Evolutionary conservation across 352 stramenopile genomes (phyloP).

Genomic region (Phytophthora rubi): DNA sequence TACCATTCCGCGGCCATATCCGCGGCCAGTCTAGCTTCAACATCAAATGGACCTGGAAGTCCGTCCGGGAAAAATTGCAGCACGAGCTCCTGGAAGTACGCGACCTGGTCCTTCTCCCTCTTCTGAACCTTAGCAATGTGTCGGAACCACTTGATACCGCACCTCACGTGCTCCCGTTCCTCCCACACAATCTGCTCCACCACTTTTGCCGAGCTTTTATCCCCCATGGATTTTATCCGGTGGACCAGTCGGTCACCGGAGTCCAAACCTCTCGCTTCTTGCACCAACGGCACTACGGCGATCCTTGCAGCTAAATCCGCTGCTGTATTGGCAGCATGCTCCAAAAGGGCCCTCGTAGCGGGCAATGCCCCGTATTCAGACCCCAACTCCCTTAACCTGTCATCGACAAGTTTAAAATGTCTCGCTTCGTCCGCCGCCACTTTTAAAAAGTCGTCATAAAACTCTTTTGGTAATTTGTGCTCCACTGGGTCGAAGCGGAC

Average conservation of each 20-base stretch:
- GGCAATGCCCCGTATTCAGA: conserved; percentile 75
- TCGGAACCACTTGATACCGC: conserved; percentile 85
- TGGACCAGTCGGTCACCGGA: conserved; percentile 79
- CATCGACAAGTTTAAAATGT: conserved; percentile 83
- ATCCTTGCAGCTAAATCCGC: conserved; percentile 71
- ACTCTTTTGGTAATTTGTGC: conserved; percentile 57
- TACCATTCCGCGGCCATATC: conserved; percentile 83
- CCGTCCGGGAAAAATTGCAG: conserved; percentile 80
- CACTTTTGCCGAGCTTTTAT: conserved; percentile 66
- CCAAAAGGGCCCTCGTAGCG: conserved; percentile 68
- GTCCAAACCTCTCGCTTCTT: conserved; percentile 81
- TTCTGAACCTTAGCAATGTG: conserved; percentile 49
- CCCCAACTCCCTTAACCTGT: conserved; percentile 62
- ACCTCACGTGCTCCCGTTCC: conserved; percentile 77
- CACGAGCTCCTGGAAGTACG: conserved; percentile 85
- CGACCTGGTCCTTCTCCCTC: conserved; percentile 49
- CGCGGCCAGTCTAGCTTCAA: conserved; percentile 67
- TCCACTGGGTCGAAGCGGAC: conserved; percentile 72
- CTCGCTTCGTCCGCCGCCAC: conserved; percentile 78
- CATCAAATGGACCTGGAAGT: conserved; percentile 79
- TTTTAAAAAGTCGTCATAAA: conserved; percentile 79
- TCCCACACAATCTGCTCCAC: conserved; percentile 84
- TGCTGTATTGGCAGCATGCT: conserved; percentile 78
- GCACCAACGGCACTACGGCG: conserved; percentile 81
- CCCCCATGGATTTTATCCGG: conserved; percentile 72